These are phyloP conservation scores for Arthrobotrys sphaeroides DNA, from an alignment of 2,329 filamentous ascomycete species.

Conservation along the genomic window DNA sequence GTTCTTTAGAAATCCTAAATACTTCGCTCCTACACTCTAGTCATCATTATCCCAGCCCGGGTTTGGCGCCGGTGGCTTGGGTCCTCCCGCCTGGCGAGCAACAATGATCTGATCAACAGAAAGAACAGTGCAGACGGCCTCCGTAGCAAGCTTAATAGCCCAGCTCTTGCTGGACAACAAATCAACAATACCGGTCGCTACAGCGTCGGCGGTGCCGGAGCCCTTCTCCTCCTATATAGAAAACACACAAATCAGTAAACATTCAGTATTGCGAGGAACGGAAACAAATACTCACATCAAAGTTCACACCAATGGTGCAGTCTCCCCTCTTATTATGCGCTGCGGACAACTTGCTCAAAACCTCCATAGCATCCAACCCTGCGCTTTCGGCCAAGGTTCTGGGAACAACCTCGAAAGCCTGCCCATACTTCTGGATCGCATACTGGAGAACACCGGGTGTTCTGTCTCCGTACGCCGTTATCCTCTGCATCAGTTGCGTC, in stretches of 20 bases:
- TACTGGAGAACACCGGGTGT: slow-evolving; percentile 93
- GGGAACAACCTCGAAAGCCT: slow-evolving; percentile 97
- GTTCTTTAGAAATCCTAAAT: not conserved
- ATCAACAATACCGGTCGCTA: slow-evolving; percentile 89
- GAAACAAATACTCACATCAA: slow-evolving; percentile 70
- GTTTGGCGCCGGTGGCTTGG: slow-evolving; percentile 95
- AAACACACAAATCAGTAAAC: slow-evolving; percentile 57
- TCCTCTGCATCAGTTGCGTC: slow-evolving; percentile 89
- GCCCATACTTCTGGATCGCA: slow-evolving; percentile 95
- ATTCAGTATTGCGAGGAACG: slow-evolving; percentile 54
- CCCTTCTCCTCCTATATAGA: slow-evolving; percentile 75
- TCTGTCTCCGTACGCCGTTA: slow-evolving; percentile 89
- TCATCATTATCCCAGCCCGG: slow-evolving; percentile 76
- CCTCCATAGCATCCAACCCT: slow-evolving; percentile 95
- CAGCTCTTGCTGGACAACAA: slow-evolving; percentile 90
- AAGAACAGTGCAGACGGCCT: slow-evolving; percentile 90
- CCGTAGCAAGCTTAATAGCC: slow-evolving; percentile 96
- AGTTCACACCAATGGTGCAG: slow-evolving; percentile 92
- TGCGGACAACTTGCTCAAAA: slow-evolving; percentile 89
- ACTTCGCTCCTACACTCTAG: slow-evolving; percentile 11
- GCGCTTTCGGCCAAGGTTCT: slow-evolving; percentile 93
- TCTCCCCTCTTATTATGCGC: slow-evolving; percentile 88
- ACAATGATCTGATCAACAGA: slow-evolving; percentile 99
- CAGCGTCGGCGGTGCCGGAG: slow-evolving; percentile 83
- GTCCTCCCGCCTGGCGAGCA: slow-evolving; percentile 89